Conservation (phyloP, 2,329 filamentous ascomycete species). For the Conoideocrella luteorostrata region DNA sequence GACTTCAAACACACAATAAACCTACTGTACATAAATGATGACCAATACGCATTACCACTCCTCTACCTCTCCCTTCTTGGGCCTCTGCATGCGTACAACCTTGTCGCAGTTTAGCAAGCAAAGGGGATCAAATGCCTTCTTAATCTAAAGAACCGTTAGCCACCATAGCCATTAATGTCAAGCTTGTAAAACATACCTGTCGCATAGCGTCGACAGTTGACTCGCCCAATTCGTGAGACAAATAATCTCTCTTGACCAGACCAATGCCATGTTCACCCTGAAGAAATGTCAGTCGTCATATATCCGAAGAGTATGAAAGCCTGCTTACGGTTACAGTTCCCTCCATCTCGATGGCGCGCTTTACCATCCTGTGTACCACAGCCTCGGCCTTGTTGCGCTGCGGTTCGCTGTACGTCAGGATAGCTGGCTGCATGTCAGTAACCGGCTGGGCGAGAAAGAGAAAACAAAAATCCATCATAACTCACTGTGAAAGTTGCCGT, state of each 20-base stretch:
- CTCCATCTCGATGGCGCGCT: slow-evolving; percentile 76
- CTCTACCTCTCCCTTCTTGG: slow-evolving; percentile 35
- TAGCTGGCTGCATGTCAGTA: slow-evolving; percentile 29
- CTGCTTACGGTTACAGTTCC: slow-evolving; percentile 64
- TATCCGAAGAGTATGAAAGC: neutral
- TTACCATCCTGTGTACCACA: slow-evolving; percentile 78
- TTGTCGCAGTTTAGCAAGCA: slow-evolving; percentile 65
- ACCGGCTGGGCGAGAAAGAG: neutral
- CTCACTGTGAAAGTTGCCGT: slow-evolving; percentile 69
- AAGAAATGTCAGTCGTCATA: slow-evolving; percentile 6
- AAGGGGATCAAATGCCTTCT: slow-evolving; percentile 72
- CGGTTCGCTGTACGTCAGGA: slow-evolving; percentile 55
- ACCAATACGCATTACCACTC: slow-evolving; percentile 30
- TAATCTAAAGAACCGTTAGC: slow-evolving; percentile 47
- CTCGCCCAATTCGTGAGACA: slow-evolving; percentile 69
- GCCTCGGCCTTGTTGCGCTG: slow-evolving; percentile 62
- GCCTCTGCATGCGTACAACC: slow-evolving; percentile 53
- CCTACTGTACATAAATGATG: neutral
- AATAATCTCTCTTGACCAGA: slow-evolving; percentile 77
- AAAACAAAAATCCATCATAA: too few species aligned
- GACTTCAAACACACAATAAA: neutral
- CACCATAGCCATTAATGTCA: neutral
- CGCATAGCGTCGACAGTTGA: slow-evolving; percentile 76
- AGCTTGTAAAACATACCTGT: slow-evolving; percentile 50
- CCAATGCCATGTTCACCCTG: slow-evolving; percentile 78